These are phyloP conservation scores for Ustilago lituana DNA, from an alignment of 1,284 basidiomycete species.

Conservation along the genomic window DNA sequence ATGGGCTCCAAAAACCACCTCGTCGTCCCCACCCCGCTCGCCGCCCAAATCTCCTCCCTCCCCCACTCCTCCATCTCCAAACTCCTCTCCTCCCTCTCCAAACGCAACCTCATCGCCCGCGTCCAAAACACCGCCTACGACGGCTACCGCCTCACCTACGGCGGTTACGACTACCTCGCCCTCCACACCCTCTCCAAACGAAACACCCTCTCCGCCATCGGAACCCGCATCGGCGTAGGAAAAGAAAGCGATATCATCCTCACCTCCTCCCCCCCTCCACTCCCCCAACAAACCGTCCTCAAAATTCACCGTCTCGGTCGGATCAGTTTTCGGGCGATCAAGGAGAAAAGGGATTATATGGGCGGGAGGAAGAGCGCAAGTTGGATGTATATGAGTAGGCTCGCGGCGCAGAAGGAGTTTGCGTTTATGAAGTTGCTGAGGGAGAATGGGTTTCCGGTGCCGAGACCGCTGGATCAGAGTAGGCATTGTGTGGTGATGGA, in stretches of 20 bases:
- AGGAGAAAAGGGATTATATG: constrained; percentile 95
- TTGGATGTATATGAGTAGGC: constrained; percentile 99
- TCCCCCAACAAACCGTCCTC: constrained; percentile 84
- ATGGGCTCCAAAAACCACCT: constrained; percentile 99
- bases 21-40: constrained; percentile 86
- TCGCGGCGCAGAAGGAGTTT: constrained; percentile 96
- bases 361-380: constrained; percentile 94
- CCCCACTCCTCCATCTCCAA: constrained; percentile 93
- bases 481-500: constrained; percentile 96
- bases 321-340: constrained; percentile 95
- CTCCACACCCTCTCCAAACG: constrained; percentile 87
- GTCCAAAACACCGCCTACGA: constrained; percentile 96
- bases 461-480: constrained; percentile 90
- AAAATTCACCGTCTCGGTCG: constrained; percentile 94
- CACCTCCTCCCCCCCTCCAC: constrained; percentile 82
- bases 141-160: constrained; percentile 95
- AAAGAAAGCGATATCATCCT: constrained; percentile 98
- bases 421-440: constrained; percentile 99
- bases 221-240: constrained; percentile 96
- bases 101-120: constrained; percentile 86
- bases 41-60: constrained; percentile 89
- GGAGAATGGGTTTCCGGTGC: constrained; percentile 92
- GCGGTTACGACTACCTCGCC: constrained; percentile 94
- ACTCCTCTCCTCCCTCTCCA: constrained; percentile 85
- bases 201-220: constrained; percentile 72